Percentiles rank a stretch among this genome's conserved stretches.
Evolutionary conservation across 208 protist genomes (phyloP).

Genomic region (Leishmania guyanensis): DNA sequence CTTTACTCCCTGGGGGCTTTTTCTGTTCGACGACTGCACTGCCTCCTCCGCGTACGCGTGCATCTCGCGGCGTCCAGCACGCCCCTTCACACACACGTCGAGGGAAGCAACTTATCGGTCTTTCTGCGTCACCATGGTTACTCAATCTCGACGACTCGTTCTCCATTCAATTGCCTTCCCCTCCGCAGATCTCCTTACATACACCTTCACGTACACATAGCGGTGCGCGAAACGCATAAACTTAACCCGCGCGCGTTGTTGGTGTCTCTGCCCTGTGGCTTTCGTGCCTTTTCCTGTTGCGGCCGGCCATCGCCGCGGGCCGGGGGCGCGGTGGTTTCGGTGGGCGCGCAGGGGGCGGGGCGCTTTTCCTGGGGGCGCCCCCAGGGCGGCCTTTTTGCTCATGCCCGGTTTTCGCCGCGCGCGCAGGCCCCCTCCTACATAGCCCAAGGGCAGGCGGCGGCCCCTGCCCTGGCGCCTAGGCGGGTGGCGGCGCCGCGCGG

Average conservation of each 20-base stretch:
- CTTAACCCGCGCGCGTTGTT: background rate
- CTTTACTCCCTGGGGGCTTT: background rate
- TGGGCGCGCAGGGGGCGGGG: too few species aligned
- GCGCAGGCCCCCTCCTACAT: too few species aligned
- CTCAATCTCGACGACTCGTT: background rate
- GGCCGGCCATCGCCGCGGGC: background rate
- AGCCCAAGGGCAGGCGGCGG: too few species aligned
- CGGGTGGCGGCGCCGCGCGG: background rate
- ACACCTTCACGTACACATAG: background rate
- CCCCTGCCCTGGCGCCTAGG: too few species aligned
- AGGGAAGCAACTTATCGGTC: background rate
- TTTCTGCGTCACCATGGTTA: background rate
- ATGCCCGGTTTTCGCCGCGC: too few species aligned
- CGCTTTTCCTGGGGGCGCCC: too few species aligned
- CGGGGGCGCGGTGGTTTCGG: too few species aligned
- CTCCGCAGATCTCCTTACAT: background rate
- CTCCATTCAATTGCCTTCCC: background rate
- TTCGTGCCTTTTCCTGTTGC: background rate
- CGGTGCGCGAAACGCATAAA: background rate
- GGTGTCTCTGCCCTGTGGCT: background rate
- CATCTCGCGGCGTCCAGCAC: background rate
- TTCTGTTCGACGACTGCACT: background rate
- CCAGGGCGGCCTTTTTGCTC: too few species aligned
- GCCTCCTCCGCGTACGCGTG: background rate
- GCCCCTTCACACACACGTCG: background rate